phyloP scores from a whole-genome alignment of 2,329 filamentous ascomycete species.

The Epichloe baconii region DNA sequence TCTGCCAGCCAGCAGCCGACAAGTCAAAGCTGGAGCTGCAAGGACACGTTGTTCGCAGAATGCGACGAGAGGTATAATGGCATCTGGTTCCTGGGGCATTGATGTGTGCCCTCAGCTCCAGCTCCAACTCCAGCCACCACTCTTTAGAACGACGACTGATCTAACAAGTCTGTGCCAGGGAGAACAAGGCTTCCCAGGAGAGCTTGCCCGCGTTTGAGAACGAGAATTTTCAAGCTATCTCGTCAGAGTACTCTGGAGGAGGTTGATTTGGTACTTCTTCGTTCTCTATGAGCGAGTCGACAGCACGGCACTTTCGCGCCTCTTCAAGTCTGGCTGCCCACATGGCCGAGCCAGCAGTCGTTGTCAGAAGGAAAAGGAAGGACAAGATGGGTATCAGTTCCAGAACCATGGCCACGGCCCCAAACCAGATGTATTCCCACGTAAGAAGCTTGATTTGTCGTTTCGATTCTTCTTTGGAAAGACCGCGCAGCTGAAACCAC shows the following conservation, averaged over 20 bases:
- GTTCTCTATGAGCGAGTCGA: conserved; percentile 6
- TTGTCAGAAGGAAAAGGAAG: conserved; percentile 90
- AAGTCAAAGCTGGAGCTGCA: neutral
- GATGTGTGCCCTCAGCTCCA: neutral
- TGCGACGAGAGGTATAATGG: neutral
- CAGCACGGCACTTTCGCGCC: conserved; percentile 20
- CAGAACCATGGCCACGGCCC: conserved; percentile 67
- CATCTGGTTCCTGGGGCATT: neutral
- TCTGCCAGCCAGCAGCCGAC: too few species aligned
- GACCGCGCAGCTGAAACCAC: conserved; percentile 70
- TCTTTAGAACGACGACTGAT: neutral
- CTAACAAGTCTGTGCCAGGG: neutral
- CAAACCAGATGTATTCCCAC: conserved; percentile 90
- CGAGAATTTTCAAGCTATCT: conserved; percentile 4
- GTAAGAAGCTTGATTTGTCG: conserved; percentile 51
- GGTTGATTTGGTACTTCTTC: conserved; percentile 10
- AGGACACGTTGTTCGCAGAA: neutral
- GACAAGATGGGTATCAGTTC: conserved; percentile 82
- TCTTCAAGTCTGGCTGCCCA: conserved; percentile 75
- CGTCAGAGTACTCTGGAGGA: conserved; percentile 18
- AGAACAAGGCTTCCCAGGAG: neutral
- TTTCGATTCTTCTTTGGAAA: conserved; percentile 62
- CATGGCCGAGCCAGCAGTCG: conserved; percentile 69
- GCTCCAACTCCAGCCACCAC: too few species aligned
- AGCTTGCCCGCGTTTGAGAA: neutral